Evolutionary conservation across 257 asterid species (phyloP), one percentile per base, ranked within the genome.

Genomic region (Nicotiana sylvestris): DNA sequence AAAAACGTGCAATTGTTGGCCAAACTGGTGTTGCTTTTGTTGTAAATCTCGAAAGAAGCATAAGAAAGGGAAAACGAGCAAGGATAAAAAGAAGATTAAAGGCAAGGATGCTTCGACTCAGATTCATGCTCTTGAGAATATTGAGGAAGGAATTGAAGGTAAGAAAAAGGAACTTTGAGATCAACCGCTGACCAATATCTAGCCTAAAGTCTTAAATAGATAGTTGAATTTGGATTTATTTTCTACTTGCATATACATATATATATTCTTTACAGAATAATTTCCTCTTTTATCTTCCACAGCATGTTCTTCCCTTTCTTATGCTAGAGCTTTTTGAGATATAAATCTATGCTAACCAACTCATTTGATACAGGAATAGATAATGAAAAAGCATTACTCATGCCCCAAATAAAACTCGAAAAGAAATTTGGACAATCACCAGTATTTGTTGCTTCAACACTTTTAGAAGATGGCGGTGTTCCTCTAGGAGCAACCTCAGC

Each of bases 81-180:
- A 84, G 11, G 86, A 85, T 61, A 89, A 90, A 84, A 89, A 90
- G 84, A 87, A 81, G 87, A 61, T 79, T 2, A 90, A 90, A 57
- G 85, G 43, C 81, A 86, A 78, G 85, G 93, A 91, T 30, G 33
- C 89, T 83, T 87, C 88, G 8, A 82, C 91, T 17, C 93, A 90
- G 80, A 90, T 91, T 80, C 88, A 86, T 80, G 90, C 90, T 21
- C 91, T 91, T 55, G 93, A 91, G 80, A 89, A 90, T 81, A 89
- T 91, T 8, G 95, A 91, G 88, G 92, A 91, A 84, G 95, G 95
- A 83, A 82, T 88, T 27, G 93, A 89, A 90, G 95, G 95, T 91
- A 66, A 85, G 82, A 57, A 76, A 64, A 56, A 33, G 12, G 18
- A 65, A 51, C 33, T 46, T 33, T 46, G 49, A 81, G 43, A 67